Conservation (phyloP, 2,329 filamentous ascomycete genomes). For the Thelonectria discophora region DNA sequence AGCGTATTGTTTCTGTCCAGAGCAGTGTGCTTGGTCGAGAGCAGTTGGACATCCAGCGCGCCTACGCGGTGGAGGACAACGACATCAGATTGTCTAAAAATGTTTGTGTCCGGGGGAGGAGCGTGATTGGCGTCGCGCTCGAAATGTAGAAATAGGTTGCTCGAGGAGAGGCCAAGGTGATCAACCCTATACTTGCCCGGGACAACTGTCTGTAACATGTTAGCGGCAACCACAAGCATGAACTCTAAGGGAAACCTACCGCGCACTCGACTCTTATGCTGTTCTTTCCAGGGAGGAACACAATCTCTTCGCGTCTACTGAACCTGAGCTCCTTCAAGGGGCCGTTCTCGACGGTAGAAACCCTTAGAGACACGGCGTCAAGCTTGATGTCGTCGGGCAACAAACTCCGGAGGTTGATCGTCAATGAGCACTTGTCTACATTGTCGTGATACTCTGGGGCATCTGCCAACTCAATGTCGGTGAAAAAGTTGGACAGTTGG, state of each 20-base stretch:
- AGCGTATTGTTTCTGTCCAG: slow-evolving; percentile 82
- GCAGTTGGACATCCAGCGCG: slow-evolving; percentile 74
- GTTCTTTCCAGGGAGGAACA: slow-evolving; percentile 60
- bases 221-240: slow-evolving; percentile 36
- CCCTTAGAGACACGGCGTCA: slow-evolving; percentile 69
- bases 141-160: slow-evolving; percentile 71
- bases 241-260: slow-evolving; percentile 38
- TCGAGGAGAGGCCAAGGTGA: slow-evolving; percentile 70
- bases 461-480: slow-evolving; percentile 71
- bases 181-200: slow-evolving; percentile 81
- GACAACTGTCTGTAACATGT: slow-evolving; percentile 63
- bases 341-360: slow-evolving; percentile 65
- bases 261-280: slow-evolving; percentile 49
- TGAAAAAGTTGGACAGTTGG: slow-evolving; percentile 78
- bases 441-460: slow-evolving; percentile 74
- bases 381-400: slow-evolving; percentile 75
- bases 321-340: slow-evolving; percentile 67
- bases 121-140: slow-evolving; percentile 66
- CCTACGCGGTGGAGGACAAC: slow-evolving; percentile 76
- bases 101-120: slow-evolving; percentile 54
- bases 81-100: slow-evolving; percentile 69
- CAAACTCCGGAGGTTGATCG: slow-evolving; percentile 74
- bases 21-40: slow-evolving; percentile 74
- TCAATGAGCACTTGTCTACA: slow-evolving; percentile 78
- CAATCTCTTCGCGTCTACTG: slow-evolving; percentile 39